Conservation (phyloP, 345 rosid genomes). For the Melastoma malabathricum region DNA sequence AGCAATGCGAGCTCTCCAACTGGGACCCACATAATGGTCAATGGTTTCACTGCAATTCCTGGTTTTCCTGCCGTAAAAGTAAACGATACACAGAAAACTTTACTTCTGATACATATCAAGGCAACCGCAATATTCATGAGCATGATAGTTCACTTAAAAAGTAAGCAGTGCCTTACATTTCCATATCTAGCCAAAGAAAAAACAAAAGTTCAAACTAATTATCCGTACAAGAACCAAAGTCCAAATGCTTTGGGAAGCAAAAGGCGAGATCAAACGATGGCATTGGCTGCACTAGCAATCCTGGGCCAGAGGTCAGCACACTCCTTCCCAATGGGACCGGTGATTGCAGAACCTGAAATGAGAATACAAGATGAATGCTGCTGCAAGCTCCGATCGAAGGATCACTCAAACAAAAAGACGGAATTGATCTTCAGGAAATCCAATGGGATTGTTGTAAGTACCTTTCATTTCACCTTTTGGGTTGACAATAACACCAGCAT, state of each 20-base stretch:
- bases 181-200: too few relatives aligned
- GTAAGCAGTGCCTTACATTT: too few relatives aligned
- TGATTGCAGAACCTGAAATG: conserved; percentile 67
- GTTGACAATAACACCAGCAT: conserved; percentile 90
- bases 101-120: background rate
- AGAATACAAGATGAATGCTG: background rate
- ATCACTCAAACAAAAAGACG: too few relatives aligned
- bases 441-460: conserved; percentile 1
- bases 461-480: conserved; percentile 99
- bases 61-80: too few relatives aligned
- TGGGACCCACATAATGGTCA: too few relatives aligned
- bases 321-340: conserved; percentile 90
- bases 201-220: background rate
- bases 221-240: background rate
- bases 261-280: conserved; percentile 26
- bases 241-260: background rate
- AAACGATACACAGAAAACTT: conserved; percentile 27
- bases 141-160: background rate
- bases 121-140: background rate
- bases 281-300: conserved; percentile 88
- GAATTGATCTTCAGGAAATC: background rate
- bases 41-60: too few relatives aligned
- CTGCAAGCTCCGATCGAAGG: too few relatives aligned
- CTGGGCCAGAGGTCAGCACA: conserved; percentile 96
- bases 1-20: conserved; percentile 38